phyloP scores from a whole-genome alignment of 2,329 filamentous ascomycete species.

The Venturia nashicola region DNA sequence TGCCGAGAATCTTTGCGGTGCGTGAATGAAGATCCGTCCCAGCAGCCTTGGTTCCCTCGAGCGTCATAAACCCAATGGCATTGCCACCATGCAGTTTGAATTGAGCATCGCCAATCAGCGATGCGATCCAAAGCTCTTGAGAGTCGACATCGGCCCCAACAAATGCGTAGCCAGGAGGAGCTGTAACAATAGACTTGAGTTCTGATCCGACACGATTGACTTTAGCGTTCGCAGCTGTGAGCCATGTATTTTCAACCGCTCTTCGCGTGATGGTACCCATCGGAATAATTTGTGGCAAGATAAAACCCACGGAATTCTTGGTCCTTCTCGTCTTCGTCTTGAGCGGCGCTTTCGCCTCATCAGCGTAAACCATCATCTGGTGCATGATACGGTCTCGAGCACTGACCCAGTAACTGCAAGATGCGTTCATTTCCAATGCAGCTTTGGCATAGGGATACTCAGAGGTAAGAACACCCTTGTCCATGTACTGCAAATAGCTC shows the following conservation, averaged over 20 bases:
- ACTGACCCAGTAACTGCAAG: constrained; percentile 98
- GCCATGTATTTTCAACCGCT: constrained; percentile 95
- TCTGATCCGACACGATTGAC: constrained; percentile 92
- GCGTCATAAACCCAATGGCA: constrained; percentile 96
- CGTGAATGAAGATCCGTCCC: constrained; percentile 92
- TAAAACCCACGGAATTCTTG: constrained; percentile 53
- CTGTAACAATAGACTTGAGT: constrained; percentile 90
- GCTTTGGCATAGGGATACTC: constrained; percentile 86
- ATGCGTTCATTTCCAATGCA: constrained; percentile 95
- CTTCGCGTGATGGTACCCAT: constrained; percentile 96
- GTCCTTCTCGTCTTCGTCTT: constrained; percentile 16
- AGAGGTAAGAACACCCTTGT: constrained; percentile 75
- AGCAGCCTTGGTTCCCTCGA: constrained; percentile 88
- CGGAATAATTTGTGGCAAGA: constrained; percentile 87
- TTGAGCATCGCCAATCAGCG: constrained; percentile 82
- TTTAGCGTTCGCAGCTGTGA: constrained; percentile 96
- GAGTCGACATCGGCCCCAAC: constrained; percentile 97
- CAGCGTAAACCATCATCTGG: constrained; percentile 87
- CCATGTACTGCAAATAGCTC: constrained; percentile 80
- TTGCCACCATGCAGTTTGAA: constrained; percentile 95
- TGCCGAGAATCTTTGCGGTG: constrained; percentile 82
- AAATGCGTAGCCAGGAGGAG: constrained; percentile 81
- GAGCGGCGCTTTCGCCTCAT: constrained; percentile 34
- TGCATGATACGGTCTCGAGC: constrained; percentile 83
- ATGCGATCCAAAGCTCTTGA: constrained; percentile 96